phyloP scores from a whole-genome alignment of 2,329 filamentous ascomycete genomes.

The Apiospora phragmitis region DNA sequence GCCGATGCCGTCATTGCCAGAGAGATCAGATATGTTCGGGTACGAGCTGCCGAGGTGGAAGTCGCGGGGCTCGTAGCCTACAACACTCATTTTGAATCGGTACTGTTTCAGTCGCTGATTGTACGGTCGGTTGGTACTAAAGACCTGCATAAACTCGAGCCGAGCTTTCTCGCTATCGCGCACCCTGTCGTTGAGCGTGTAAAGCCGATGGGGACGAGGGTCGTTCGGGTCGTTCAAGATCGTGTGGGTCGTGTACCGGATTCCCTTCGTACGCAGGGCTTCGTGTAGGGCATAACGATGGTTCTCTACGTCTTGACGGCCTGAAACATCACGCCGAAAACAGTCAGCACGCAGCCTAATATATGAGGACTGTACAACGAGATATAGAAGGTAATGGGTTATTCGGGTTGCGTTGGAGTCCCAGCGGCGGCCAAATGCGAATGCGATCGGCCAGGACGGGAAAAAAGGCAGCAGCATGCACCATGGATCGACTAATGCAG shows the following conservation, averaged over 20 bases:
- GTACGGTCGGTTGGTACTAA: constrained; percentile 23
- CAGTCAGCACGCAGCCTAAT: constrained; percentile 22
- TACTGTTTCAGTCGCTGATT: constrained; percentile 19
- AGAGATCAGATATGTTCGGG: constrained; percentile 23
- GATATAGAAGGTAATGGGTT: not conserved
- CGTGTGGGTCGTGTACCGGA: constrained; percentile 18
- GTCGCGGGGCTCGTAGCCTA: constrained; percentile 47
- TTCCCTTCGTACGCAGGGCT: constrained; percentile 17
- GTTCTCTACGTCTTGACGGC: constrained; percentile 17
- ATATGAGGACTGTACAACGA: constrained; percentile 15
- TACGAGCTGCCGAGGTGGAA: constrained; percentile 49
- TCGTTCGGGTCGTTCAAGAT: not conserved
- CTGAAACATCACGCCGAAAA: constrained; percentile 14
- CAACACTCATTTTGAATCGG: constrained; percentile 32
- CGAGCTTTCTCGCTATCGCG: constrained; percentile 35
- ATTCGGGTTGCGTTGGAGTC: not conserved
- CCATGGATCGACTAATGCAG: not conserved
- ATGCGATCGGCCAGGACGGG: not conserved
- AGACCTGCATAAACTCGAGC: constrained; percentile 43
- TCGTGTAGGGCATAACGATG: constrained; percentile 21
- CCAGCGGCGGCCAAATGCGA: not conserved
- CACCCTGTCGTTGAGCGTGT: constrained; percentile 2
- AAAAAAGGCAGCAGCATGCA: not conserved
- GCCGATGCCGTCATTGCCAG: not conserved
- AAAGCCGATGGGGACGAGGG: constrained; percentile 15